These are phyloP conservation scores for Musa acuminata DNA, from an alignment of 176 grass and related monocot genomes.

Conservation along the genomic window DNA sequence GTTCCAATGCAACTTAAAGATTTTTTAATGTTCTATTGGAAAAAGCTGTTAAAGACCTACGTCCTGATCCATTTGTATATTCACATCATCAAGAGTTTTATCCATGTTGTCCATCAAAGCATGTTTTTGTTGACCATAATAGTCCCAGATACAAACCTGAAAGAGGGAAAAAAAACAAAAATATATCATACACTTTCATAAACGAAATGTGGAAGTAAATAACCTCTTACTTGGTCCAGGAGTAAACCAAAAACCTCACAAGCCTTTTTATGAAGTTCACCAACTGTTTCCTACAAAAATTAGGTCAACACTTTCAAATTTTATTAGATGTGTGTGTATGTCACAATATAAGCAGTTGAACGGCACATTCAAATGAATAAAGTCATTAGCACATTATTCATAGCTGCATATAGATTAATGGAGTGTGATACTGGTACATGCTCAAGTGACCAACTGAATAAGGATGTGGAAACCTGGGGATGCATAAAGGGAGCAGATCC, in stretches of 20 bases:
- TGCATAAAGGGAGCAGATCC: no score
- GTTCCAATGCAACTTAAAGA: background rate
- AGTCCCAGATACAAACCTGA: constrained; percentile 89
- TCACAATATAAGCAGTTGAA: no score
- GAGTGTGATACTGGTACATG: background rate
- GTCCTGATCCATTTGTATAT: constrained; percentile 99
- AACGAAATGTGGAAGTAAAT: constrained; percentile 3
- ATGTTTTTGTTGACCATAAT: constrained; percentile 87
- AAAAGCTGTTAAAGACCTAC: constrained; percentile 33
- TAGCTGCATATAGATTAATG: no score
- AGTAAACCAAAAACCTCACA: constrained; percentile 77
- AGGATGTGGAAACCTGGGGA: background rate
- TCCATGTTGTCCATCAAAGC: constrained; percentile 86
- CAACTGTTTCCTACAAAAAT: constrained; percentile 69
- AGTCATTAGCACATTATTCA: no score
- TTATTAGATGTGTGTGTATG: no score
- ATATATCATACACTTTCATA: constrained; percentile 10
- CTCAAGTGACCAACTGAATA: background rate
- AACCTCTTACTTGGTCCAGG: constrained; percentile 68
- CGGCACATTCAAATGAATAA: no score
- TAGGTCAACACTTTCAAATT: background rate
- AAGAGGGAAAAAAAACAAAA: constrained; percentile 20
- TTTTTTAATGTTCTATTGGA: background rate
- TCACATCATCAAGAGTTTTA: constrained; percentile 93
- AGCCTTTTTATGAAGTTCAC: constrained; percentile 78